Evolutionary conservation across 306 rosid species (phyloP).

Genomic region (Trichosanthes cucumerina): DNA sequence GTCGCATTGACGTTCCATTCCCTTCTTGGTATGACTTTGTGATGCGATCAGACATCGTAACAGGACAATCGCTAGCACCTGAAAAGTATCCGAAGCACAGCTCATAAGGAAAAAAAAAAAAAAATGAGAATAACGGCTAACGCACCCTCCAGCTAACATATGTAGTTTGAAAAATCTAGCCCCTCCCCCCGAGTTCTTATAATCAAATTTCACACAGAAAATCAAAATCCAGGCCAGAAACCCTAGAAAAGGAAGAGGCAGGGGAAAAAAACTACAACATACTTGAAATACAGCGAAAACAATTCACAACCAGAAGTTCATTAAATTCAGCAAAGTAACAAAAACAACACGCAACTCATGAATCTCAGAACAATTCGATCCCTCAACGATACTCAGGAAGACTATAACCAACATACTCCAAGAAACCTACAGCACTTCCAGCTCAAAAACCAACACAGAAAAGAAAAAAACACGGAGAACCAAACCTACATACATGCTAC

Average conservation of each 20-base stretch:
- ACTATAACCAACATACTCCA: neutral
- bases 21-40: conserved; percentile 17
- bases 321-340: neutral
- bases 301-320: neutral
- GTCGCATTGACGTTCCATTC: conserved; percentile 25
- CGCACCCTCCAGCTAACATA: neutral
- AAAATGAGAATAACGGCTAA: neutral
- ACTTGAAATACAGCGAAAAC: neutral
- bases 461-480: neutral
- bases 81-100: neutral
- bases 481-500: neutral
- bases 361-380: neutral
- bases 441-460: neutral
- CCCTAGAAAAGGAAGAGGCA: neutral
- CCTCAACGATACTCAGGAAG: neutral
- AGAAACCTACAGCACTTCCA: neutral
- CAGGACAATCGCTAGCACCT: neutral
- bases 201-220: neutral
- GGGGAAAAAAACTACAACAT: neutral
- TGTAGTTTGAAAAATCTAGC: neutral
- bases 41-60: conserved; percentile 39
- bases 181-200: neutral
- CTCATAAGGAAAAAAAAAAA: neutral
- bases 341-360: neutral
- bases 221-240: neutral